These are phyloP conservation scores for Naganishia albida DNA, from an alignment of 1,284 basidiomycete genomes.

Conservation along the genomic window DNA sequence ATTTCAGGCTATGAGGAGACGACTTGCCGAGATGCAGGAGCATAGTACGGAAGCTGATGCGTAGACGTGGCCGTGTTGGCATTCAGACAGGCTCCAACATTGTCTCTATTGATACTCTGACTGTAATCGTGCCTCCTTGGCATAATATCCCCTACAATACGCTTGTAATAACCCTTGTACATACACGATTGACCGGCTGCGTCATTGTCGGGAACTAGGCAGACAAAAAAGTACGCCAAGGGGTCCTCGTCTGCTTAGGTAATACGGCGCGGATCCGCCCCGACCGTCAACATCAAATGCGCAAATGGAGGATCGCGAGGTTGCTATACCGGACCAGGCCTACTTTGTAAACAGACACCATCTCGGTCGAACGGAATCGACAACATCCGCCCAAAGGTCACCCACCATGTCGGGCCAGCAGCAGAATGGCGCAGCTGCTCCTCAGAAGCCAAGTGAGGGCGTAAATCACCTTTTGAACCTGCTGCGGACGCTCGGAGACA, in stretches of 20 bases:
- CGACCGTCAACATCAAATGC: background rate
- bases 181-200: too few species aligned
- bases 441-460: background rate
- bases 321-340: too few species aligned
- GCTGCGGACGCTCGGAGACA: slow-evolving; percentile 13
- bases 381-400: background rate
- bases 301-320: background rate
- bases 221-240: too few species aligned
- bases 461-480: slow-evolving; percentile 11
- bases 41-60: slow-evolving; percentile 43
- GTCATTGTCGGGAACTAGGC: too few species aligned
- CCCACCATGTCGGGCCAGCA: slow-evolving; percentile 18
- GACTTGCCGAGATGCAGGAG: slow-evolving; percentile 74
- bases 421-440: background rate
- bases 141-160: too few species aligned
- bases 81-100: background rate
- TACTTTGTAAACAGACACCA: slow-evolving; percentile 28
- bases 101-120: too few species aligned
- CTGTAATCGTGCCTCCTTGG: too few species aligned
- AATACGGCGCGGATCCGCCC: background rate
- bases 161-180: too few species aligned
- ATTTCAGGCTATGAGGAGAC: slow-evolving; percentile 66
- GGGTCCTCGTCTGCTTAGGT: too few species aligned
- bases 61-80: background rate
- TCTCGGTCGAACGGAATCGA: background rate